phyloP scores from a whole-genome alignment of 768 basidiomycete species.

The Tricholoma sp. region DNA sequence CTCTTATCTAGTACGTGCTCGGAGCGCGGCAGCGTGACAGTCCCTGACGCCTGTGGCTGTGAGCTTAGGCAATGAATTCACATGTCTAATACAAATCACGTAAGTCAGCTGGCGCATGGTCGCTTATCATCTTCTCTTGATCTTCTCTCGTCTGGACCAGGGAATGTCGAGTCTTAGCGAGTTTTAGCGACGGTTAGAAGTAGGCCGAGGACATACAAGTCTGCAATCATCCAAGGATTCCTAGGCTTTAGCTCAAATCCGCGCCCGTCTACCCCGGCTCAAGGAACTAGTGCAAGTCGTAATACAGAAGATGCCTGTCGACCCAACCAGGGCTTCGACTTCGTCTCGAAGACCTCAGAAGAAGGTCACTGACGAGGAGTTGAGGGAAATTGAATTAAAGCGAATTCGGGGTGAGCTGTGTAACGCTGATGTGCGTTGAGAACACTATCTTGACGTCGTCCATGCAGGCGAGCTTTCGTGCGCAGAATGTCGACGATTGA shows the following conservation, averaged over 20 bases:
- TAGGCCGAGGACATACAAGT: conserved; percentile 1
- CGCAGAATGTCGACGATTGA: conserved; percentile 47
- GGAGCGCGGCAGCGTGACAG: no score
- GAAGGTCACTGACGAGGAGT: conserved; percentile 44
- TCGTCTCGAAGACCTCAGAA: conserved; percentile 35
- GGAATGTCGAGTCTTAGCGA: neutral
- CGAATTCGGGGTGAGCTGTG: conserved; percentile 35
- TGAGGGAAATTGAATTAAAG: conserved; percentile 48
- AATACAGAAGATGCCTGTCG: conserved; percentile 35
- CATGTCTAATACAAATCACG: no score
- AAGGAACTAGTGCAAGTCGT: neutral
- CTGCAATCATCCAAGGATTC: neutral
- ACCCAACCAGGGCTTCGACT: conserved; percentile 30
- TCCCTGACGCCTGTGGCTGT: no score
- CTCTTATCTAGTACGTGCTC: no score
- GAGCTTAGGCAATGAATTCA: no score
- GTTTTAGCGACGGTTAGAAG: neutral
- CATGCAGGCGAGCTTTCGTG: conserved; percentile 46
- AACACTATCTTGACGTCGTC: neutral
- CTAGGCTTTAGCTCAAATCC: neutral
- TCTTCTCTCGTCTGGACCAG: neutral
- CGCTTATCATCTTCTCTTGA: no score
- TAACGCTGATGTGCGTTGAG: neutral
- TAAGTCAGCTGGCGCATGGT: no score
- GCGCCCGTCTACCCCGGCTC: neutral